Conservation (phyloP, 2,329 filamentous ascomycete species). For the Monilinia polystroma region DNA sequence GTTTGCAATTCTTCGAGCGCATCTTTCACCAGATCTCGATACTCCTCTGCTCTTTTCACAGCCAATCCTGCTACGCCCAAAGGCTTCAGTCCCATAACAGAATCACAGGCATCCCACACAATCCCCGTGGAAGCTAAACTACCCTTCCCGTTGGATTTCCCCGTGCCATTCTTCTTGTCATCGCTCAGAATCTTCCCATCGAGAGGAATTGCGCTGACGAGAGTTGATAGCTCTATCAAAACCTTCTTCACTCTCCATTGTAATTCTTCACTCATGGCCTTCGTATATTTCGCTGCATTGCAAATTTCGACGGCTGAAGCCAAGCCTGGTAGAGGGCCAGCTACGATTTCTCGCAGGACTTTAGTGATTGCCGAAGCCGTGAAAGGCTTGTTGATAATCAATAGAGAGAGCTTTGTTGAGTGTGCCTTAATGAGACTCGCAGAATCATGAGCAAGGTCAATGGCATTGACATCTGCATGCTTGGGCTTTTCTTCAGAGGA, state of each 20-base stretch:
- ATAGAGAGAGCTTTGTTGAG: constrained; percentile 80
- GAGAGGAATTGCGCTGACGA: constrained; percentile 60
- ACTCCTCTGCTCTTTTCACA: constrained; percentile 69
- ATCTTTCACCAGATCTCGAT: constrained; percentile 74
- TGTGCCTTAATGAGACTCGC: constrained; percentile 76
- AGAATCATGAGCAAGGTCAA: constrained; percentile 70
- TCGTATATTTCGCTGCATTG: constrained; percentile 59
- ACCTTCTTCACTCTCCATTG: constrained; percentile 57
- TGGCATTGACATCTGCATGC: constrained; percentile 49
- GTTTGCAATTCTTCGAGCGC: constrained; percentile 83
- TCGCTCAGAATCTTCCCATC: constrained; percentile 55
- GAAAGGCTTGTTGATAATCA: constrained; percentile 84
- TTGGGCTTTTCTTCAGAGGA: constrained; percentile 20
- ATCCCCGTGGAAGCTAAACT: constrained; percentile 69
- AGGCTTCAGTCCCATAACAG: constrained; percentile 60
- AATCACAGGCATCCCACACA: constrained; percentile 82
- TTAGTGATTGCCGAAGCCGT: constrained; percentile 72
- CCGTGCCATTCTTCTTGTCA: constrained; percentile 48
- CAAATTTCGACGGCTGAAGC: constrained; percentile 69
- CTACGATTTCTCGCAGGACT: constrained; percentile 70
- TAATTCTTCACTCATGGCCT: constrained; percentile 62
- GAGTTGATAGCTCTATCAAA: constrained; percentile 59
- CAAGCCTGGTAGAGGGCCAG: constrained; percentile 71
- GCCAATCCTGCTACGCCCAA: constrained; percentile 70
- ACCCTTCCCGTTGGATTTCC: constrained; percentile 46